Percentiles rank a stretch among this genome's conserved stretches.
These are phyloP conservation scores for Trapa incisa DNA, from an alignment of 345 rosid species.

Conservation along the genomic window DNA sequence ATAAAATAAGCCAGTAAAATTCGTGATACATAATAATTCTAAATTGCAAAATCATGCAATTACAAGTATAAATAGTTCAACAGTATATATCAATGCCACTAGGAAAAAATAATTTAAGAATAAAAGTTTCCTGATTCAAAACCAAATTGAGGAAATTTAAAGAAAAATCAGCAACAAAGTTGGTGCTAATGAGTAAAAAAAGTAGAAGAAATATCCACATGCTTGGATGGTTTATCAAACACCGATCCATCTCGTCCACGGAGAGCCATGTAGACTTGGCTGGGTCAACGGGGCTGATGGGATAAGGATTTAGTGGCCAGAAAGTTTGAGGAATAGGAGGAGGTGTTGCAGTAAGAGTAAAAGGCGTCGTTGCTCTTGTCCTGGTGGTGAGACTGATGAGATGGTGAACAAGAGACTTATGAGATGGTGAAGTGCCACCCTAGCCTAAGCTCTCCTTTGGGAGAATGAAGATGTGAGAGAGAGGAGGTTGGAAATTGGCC, in stretches of 20 bases:
- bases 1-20: too few relatives aligned
- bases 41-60: too few relatives aligned
- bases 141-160: not conserved
- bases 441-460: too few relatives aligned
- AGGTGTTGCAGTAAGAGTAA: too few relatives aligned
- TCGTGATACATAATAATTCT: too few relatives aligned
- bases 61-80: not conserved
- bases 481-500: not conserved
- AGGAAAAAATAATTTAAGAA: not conserved
- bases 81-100: not conserved
- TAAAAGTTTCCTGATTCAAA: not conserved
- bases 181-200: constrained; percentile 6
- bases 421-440: too few relatives aligned
- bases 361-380: too few relatives aligned
- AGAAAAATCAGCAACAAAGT: not conserved
- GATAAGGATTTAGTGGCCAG: constrained; percentile 2
- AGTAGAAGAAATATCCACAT: not conserved
- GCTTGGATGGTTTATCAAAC: constrained; percentile 5
- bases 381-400: too few relatives aligned
- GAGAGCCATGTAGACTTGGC: constrained; percentile 4
- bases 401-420: not conserved
- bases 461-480: not conserved
- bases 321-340: not conserved
- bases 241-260: constrained; percentile 7
- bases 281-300: not conserved